Base-by-base conservation (phyloP, 305 asterid genomes). In the Solanum hybrid region DNA sequence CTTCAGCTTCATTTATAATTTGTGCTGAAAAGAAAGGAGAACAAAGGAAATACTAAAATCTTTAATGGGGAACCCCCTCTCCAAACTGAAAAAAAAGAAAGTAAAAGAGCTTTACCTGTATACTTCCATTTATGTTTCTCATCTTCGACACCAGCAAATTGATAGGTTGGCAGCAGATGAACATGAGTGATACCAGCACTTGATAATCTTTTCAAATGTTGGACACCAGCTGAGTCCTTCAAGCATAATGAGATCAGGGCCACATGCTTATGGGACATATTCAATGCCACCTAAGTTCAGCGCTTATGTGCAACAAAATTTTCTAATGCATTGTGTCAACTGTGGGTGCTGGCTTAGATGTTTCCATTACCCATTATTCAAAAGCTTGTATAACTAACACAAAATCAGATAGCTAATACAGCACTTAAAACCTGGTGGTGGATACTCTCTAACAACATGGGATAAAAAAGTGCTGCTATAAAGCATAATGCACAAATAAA, bases 151-250 rank as follows among this genome's bases (percentile, higher is more conserved):
- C 95, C 98, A 89, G 94, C 98, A 94, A 96, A 97, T 38, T 97
- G 99, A 92, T 91, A 97, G 90, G 98, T 95, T 56, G 99, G 99
- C 89, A 96, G 94, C 88, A 97, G 94, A 93, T 96, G 99, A 86
- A 97, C 90, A 85, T 97, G 99, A 51, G 99, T 93, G 90, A 97
- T 88, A 85, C 99, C 99, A 76, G 98, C 98, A 90, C 69, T 13
- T 29, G 98, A 95, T 92, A 97, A 90, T 93, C 90, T 95, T 92
- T 93, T 94, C 60, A 97, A 94, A 88, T 97, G 99, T 89, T 81
- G 94, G 93, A 96, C 93, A 90, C 99, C 99, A 89, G 95, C 98
- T 36, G 99, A 94, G 90, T 94, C 96, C 99, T 97, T 92, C 92
- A 95, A 90, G 92, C 76, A 81, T 88, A 86, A 90, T 22, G n/a